Evolutionary conservation across 2,329 filamentous ascomycete genomes (phyloP).

Genomic region (Pseudogymnoascus sp.): DNA sequence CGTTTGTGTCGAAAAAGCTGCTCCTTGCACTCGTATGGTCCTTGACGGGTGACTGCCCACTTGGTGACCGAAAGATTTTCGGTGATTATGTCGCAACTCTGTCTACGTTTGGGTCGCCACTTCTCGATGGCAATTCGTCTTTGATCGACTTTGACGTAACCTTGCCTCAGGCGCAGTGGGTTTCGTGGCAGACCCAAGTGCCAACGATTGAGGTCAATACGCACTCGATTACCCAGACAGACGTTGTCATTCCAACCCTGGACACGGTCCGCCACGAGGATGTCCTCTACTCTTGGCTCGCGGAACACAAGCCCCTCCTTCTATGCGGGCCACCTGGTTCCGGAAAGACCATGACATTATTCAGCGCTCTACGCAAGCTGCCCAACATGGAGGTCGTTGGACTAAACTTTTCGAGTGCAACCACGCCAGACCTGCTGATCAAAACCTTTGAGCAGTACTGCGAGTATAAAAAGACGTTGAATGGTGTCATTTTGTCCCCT

Average conservation of each 20-base stretch:
- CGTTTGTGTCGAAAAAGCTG: constrained; percentile 87
- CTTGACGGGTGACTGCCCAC: constrained; percentile 86
- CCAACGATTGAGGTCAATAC: constrained; percentile 95
- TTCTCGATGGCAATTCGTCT: constrained; percentile 68
- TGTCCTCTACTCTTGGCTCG: constrained; percentile 98
- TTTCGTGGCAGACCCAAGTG: constrained; percentile 88
- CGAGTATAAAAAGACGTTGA: constrained; percentile 97
- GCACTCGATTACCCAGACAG: constrained; percentile 94
- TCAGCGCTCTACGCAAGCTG: constrained; percentile 91
- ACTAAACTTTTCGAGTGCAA: constrained; percentile 98
- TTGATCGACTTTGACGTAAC: constrained; percentile 94
- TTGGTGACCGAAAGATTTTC: constrained; percentile 79
- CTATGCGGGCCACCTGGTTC: constrained; percentile 96
- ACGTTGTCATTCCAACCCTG: constrained; percentile 94
- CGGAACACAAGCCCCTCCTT: constrained; percentile 93
- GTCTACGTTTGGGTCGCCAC: constrained; percentile 78
- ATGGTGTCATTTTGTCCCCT: constrained; percentile 89
- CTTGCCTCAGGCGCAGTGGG: constrained; percentile 82
- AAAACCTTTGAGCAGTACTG: constrained; percentile 99
- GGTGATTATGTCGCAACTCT: constrained; percentile 77
- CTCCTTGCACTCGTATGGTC: constrained; percentile 92
- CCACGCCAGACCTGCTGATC: constrained; percentile 92
- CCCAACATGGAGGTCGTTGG: constrained; percentile 99
- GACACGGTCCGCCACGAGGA: constrained; percentile 98
- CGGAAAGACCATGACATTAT: constrained; percentile 99